Evolutionary conservation across 495 filamentous ascomycete species (phyloP).

Genomic region (Aeminium ludgeri): DNA sequence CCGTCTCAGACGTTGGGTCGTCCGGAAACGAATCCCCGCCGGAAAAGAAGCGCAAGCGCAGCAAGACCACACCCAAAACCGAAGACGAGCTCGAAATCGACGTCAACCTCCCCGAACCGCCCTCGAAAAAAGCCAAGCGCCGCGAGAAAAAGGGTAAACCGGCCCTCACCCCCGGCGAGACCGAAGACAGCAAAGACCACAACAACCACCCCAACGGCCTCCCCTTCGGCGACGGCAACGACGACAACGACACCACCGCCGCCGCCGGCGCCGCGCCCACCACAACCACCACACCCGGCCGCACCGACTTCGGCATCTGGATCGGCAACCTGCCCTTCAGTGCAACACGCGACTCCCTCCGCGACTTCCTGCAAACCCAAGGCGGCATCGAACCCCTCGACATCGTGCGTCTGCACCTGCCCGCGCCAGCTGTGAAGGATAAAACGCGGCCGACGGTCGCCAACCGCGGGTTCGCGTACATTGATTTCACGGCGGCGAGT

Average conservation of each 20-base stretch:
- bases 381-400: slow-evolving; percentile 45
- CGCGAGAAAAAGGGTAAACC: slow-evolving; percentile 31
- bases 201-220: neutral
- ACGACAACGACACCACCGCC: slow-evolving; percentile 14
- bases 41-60: slow-evolving; percentile 26
- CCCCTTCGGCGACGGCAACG: slow-evolving; percentile 1
- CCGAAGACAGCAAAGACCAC: neutral
- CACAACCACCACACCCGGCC: slow-evolving; percentile 29
- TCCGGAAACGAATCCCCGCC: too few relatives aligned
- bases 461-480: slow-evolving; percentile 89
- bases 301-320: slow-evolving; percentile 76
- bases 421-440: slow-evolving; percentile 24
- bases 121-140: slow-evolving; percentile 58
- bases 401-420: slow-evolving; percentile 76
- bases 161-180: neutral
- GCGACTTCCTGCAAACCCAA: slow-evolving; percentile 56
- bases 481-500: slow-evolving; percentile 63
- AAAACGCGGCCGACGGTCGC: slow-evolving; percentile 18
- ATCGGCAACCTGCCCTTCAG: slow-evolving; percentile 84
- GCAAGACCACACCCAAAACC: too few relatives aligned
- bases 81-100: slow-evolving; percentile 69
- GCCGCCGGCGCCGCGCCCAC: slow-evolving; percentile 8
- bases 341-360: slow-evolving; percentile 52
- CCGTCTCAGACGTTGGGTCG: too few relatives aligned
- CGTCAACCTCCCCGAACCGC: slow-evolving; percentile 68